Percentiles rank a stretch among this genome's conserved stretches.
phyloP scores from a whole-genome alignment of 192 early-diverging fungal genomes.

The Coemansia sp. region DNA sequence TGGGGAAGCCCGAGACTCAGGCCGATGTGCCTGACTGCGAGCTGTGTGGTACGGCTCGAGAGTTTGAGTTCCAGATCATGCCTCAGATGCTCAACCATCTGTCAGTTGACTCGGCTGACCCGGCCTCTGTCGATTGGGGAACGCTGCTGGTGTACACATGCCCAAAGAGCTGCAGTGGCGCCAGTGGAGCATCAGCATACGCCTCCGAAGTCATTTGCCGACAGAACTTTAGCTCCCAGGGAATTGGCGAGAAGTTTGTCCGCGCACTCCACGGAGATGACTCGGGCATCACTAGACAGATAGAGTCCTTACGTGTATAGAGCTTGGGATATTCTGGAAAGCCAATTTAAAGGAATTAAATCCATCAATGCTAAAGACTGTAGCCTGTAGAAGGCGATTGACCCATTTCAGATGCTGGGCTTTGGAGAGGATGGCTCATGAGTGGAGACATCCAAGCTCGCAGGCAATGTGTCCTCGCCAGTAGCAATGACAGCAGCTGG shows the following conservation, averaged over 20 bases:
- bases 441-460: not conserved
- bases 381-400: not conserved
- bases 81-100: conserved; percentile 85
- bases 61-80: conserved; percentile 95
- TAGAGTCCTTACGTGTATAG: conserved; percentile 34
- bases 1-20: conserved; percentile 55
- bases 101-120: conserved; percentile 64
- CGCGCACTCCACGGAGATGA: conserved; percentile 44
- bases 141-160: conserved; percentile 87
- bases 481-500: conserved; percentile 9
- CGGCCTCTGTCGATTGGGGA: conserved; percentile 86
- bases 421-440: not conserved
- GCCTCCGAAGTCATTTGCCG: conserved; percentile 66
- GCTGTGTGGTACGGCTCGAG: conserved; percentile 66
- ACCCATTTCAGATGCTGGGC: not conserved
- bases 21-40: conserved; percentile 66
- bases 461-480: not conserved
- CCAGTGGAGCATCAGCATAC: conserved; percentile 48
- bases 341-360: not conserved
- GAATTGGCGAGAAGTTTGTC: conserved; percentile 58
- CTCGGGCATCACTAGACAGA: conserved; percentile 32
- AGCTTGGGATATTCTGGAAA: not conserved
- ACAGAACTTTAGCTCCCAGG: conserved; percentile 84
- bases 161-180: conserved; percentile 68
- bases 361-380: not conserved